phyloP scores from a whole-genome alignment of 768 basidiomycete species.

The Lepiota venenata region DNA sequence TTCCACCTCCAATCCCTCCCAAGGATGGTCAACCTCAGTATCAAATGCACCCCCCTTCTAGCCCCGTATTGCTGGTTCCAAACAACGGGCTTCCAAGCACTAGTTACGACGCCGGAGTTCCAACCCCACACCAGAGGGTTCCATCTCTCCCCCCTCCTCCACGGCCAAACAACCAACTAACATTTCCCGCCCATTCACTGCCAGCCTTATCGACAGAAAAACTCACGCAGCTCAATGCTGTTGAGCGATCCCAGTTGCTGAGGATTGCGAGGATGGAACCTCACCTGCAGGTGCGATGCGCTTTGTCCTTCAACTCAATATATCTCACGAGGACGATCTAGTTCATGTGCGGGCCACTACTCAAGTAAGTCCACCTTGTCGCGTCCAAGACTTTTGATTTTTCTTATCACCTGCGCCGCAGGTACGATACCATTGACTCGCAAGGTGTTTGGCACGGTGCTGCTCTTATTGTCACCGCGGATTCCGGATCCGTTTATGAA shows the following conservation, averaged over 20 bases:
- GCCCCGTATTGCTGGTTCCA: background rate
- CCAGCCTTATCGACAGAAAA: constrained; percentile 32
- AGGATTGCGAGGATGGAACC: constrained; percentile 71
- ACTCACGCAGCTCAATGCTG: constrained; percentile 51
- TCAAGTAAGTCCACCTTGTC: constrained; percentile 37
- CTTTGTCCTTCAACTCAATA: constrained; percentile 1
- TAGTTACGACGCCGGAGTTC: background rate
- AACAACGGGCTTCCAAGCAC: background rate
- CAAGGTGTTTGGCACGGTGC: constrained; percentile 84
- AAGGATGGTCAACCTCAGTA: constrained; percentile 36
- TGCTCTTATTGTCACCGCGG: constrained; percentile 83
- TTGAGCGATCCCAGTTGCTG: constrained; percentile 61
- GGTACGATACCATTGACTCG: constrained; percentile 85
- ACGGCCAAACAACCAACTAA: background rate
- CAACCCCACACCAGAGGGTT: background rate
- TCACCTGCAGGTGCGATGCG: constrained; percentile 54
- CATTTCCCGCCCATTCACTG: constrained; percentile 19
- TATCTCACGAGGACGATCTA: constrained; percentile 21
- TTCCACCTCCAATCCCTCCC: constrained; percentile 45
- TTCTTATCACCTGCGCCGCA: constrained; percentile 18
- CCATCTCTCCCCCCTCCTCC: background rate
- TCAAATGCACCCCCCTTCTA: background rate
- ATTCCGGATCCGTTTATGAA: constrained; percentile 75
- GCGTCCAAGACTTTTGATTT: background rate
- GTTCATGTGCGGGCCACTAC: constrained; percentile 89